Conservation (phyloP, 495 filamentous ascomycete species). For the Margaritispora aquatica region DNA sequence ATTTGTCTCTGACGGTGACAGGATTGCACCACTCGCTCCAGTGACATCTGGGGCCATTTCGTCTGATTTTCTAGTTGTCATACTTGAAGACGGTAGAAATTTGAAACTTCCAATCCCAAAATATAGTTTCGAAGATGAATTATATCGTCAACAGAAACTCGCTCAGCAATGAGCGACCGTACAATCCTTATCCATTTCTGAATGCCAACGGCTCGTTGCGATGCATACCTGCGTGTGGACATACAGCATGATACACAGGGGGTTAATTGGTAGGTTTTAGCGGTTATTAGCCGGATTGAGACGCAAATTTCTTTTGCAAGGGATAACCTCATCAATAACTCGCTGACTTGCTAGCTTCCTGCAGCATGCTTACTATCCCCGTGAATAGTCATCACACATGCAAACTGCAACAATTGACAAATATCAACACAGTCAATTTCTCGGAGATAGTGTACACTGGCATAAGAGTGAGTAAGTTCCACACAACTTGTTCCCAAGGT, state of each 20-base stretch:
- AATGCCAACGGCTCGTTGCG: not conserved
- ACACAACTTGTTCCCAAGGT: too few species aligned
- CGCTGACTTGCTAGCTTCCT: slow-evolving; percentile 1
- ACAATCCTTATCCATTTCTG: not conserved
- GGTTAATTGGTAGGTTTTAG: not conserved
- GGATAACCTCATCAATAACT: not conserved
- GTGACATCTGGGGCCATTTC: not conserved
- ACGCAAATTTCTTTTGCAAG: not conserved
- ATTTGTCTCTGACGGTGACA: not conserved
- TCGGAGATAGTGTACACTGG: not conserved
- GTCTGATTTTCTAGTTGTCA: not conserved
- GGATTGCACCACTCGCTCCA: not conserved
- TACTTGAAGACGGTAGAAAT: not conserved
- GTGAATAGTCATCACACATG: not conserved
- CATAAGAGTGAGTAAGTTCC: not conserved
- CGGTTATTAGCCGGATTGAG: not conserved
- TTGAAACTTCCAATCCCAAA: not conserved
- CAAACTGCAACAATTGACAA: not conserved
- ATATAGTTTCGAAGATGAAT: not conserved
- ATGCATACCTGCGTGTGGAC: not conserved
- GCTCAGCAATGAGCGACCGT: not conserved
- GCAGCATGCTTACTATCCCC: slow-evolving; percentile 2
- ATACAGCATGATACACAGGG: not conserved
- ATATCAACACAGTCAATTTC: not conserved
- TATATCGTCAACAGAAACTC: not conserved